A percentile compares a stretch with the other conserved stretches of the same genome.
These are phyloP conservation scores for Tuber calosporum DNA, from an alignment of 495 filamentous ascomycete genomes.

Conservation along the genomic window DNA sequence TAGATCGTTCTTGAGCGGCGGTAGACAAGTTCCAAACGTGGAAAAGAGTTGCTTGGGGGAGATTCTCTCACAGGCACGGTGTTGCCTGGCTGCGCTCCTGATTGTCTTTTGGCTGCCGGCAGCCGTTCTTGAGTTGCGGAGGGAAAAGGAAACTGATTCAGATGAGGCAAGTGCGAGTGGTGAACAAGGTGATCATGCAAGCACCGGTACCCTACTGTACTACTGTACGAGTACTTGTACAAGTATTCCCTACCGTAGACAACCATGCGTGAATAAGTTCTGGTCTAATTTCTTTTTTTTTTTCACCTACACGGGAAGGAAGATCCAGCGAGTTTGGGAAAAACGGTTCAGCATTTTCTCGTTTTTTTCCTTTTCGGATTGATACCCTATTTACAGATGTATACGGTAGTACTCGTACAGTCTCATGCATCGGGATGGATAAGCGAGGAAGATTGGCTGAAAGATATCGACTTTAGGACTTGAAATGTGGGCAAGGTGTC, in stretches of 20 bases:
- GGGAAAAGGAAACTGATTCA: background rate
- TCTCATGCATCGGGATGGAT: constrained; percentile 7
- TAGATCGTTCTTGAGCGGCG: background rate
- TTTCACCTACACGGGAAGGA: background rate
- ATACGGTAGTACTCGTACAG: no score
- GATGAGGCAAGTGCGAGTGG: background rate
- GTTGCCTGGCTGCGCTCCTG: background rate
- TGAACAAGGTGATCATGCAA: background rate
- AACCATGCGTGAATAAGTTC: background rate
- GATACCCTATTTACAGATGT: constrained; percentile 18
- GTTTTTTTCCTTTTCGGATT: background rate
- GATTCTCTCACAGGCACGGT: background rate
- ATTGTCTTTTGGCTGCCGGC: background rate
- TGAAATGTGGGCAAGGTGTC: background rate
- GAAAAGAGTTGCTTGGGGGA: background rate
- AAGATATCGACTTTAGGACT: background rate
- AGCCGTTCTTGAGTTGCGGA: background rate
- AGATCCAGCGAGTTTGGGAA: background rate
- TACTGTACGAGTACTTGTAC: no score
- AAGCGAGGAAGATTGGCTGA: constrained; percentile 19
- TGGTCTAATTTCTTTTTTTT: background rate
- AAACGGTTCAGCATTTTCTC: background rate
- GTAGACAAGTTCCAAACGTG: background rate
- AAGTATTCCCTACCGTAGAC: no score
- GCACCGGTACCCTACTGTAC: no score